Conservation (phyloP, 257 asterid species). For the Lithospermum erythrorhizon region DNA sequence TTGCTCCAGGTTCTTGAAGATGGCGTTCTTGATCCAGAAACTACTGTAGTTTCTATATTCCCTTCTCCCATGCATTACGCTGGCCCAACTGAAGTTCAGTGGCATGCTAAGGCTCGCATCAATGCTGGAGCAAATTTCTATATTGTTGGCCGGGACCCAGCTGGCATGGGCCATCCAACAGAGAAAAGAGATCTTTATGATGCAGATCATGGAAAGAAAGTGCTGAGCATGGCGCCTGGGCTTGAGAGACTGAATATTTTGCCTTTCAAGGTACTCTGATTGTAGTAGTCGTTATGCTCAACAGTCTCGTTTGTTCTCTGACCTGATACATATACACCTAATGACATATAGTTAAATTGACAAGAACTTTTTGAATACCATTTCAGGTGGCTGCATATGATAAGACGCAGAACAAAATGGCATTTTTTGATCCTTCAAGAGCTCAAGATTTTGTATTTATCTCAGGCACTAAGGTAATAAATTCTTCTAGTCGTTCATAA, state of each 20-base stretch:
- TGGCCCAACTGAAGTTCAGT: conserved; percentile 91
- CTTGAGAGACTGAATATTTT: conserved; percentile 66
- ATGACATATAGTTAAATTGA: neutral
- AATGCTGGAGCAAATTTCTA: conserved; percentile 88
- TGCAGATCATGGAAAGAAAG: conserved; percentile 87
- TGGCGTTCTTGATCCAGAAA: conserved; percentile 74
- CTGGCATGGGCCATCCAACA: conserved; percentile 85
- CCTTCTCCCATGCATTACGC: conserved; percentile 95
- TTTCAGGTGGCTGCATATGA: conserved; percentile 88
- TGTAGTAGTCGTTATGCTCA: neutral
- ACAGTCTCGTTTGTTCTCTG: neutral
- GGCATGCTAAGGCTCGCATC: conserved; percentile 90
- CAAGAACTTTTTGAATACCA: neutral
- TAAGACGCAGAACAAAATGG: conserved; percentile 52
- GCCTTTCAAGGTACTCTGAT: conserved; percentile 55
- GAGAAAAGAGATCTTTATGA: conserved; percentile 78
- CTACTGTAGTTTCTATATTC: conserved; percentile 70
- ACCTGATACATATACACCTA: neutral
- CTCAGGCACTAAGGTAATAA: conserved; percentile 69
- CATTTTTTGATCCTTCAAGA: conserved; percentile 78
- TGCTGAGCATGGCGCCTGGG: conserved; percentile 85
- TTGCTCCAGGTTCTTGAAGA: conserved; percentile 66
- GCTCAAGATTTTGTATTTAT: conserved; percentile 72
- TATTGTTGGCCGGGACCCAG: conserved; percentile 89
- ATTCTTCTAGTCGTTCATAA: neutral